Evolutionary conservation across 225 moss, liverwort and hornwort species (phyloP).

Genomic region (Pseudisothecium myosuroides): DNA sequence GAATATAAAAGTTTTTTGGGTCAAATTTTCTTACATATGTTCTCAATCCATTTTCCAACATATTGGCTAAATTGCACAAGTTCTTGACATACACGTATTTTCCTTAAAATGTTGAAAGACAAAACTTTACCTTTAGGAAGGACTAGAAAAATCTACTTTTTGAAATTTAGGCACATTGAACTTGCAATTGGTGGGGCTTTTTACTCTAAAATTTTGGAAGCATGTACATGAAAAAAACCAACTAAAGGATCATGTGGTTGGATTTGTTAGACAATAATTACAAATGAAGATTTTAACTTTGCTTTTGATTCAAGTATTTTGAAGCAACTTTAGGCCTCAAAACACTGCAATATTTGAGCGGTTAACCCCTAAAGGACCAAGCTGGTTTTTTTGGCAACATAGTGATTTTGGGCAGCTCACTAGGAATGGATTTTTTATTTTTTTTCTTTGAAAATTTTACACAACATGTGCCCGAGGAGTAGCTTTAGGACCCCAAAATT

Average conservation of each 20-base stretch:
- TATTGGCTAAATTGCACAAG: neutral
- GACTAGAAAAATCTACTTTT: neutral
- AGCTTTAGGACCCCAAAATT: too few relatives aligned
- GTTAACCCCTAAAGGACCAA: too few relatives aligned
- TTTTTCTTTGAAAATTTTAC: too few relatives aligned
- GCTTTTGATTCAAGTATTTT: neutral
- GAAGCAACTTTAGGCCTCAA: neutral
- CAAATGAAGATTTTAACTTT: neutral
- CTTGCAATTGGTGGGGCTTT: too few relatives aligned
- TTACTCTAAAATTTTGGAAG: neutral
- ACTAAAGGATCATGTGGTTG: neutral
- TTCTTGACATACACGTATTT: neutral
- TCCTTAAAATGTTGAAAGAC: neutral
- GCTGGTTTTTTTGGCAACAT: too few relatives aligned
- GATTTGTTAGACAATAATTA: neutral
- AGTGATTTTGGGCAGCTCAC: too few relatives aligned
- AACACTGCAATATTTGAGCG: neutral
- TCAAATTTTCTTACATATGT: neutral
- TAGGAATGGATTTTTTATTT: too few relatives aligned
- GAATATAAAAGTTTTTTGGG: neutral
- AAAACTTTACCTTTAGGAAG: neutral
- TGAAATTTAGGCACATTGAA: neutral
- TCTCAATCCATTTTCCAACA: neutral
- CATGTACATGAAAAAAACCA: neutral
- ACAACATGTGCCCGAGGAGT: too few relatives aligned